phyloP scores from a whole-genome alignment of 1,139 yeast genomes.

The Pichia sp. region DNA sequence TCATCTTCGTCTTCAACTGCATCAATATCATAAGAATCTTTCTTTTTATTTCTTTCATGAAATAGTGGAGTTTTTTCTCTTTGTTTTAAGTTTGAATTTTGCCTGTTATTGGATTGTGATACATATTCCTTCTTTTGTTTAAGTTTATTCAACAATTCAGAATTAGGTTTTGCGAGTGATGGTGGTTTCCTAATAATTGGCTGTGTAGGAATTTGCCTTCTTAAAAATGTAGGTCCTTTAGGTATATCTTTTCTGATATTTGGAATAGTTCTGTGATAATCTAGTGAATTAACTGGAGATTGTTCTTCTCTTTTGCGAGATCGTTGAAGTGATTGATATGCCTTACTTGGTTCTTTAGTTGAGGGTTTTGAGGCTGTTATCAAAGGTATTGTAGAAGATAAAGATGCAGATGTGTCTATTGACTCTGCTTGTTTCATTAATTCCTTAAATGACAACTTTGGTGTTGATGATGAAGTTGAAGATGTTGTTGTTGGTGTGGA shows the following conservation, averaged over 20 bases:
- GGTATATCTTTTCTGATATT: not conserved
- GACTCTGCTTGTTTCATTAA: constrained; percentile 66
- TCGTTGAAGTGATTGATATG: constrained; percentile 14
- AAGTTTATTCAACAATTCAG: constrained; percentile 28
- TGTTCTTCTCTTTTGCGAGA: constrained; percentile 6
- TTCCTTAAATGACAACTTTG: constrained; percentile 58
- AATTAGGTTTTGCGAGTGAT: constrained; percentile 32
- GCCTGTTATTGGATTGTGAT: not conserved
- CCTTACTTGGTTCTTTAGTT: constrained; percentile 12
- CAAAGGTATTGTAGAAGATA: constrained; percentile 22
- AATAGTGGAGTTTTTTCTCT: not conserved
- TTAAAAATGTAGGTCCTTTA: not conserved
- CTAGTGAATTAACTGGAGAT: not conserved
- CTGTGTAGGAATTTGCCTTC: not conserved
- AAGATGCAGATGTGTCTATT: constrained; percentile 31
- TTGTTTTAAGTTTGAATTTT: not conserved
- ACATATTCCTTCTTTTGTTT: constrained; percentile 14
- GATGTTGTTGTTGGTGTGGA: not conserved
- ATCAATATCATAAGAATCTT: constrained; percentile 22
- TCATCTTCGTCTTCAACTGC: constrained; percentile 20
- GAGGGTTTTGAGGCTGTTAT: constrained; percentile 16
- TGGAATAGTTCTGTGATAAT: not conserved
- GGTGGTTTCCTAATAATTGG: constrained; percentile 5
- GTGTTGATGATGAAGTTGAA: constrained; percentile 19
- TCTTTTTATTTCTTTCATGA: constrained; percentile 1